Base-by-base conservation (phyloP, 352 stramenopile genomes). In the Phytophthora macrochlamydospora region DNA sequence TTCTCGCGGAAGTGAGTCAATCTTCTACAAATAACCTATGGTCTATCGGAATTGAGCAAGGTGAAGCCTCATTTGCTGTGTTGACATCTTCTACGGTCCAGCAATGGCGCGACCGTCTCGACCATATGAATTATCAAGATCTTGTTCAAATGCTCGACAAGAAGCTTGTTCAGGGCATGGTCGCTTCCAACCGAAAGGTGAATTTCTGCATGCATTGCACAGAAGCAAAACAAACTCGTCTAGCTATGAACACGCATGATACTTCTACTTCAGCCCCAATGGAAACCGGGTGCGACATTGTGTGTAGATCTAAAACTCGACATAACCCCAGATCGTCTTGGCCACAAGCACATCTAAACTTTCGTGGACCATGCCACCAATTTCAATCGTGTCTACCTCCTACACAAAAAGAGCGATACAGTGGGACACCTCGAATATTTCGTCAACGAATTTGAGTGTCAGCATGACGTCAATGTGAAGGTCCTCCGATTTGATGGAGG, bases 191-290 rank as follows among this genome's bases (percentile, higher is more conserved):
- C 32, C 4, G 31, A 8, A 53, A 54, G 8, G n/a, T 43, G 0
- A 9, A 59, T n/a, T 59, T 65, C 32, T 65, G 58, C 24, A 65
- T 65, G 49, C 58, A 40, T 12, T 65, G 58, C 24, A 31, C 58
- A 3, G 49, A 65, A 54, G 40, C 49, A 13, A 59, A 65, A 18
- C 58, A 65, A 49, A 28, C 49, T 2, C 50, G 50, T 3, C 40
- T 48, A 40, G 42, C 30, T 9, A 24, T 58, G 13, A 45, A 31
- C 14, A 29, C 51, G 8, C 3, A 29, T 18, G 50, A 65, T 24
- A 54, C 40, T 18, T 65, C 58, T 32, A 13, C 35, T 2, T 65
- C 58, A 3, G 32, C 58, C 4, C 58, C 49, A 4, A 65, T 48
- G 1, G 30, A 65, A 40, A 49, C 13, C 40, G 14, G 42, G 49